phyloP scores from a whole-genome alignment of 257 asterid genomes.

The Nyctanthes arbortristis region DNA sequence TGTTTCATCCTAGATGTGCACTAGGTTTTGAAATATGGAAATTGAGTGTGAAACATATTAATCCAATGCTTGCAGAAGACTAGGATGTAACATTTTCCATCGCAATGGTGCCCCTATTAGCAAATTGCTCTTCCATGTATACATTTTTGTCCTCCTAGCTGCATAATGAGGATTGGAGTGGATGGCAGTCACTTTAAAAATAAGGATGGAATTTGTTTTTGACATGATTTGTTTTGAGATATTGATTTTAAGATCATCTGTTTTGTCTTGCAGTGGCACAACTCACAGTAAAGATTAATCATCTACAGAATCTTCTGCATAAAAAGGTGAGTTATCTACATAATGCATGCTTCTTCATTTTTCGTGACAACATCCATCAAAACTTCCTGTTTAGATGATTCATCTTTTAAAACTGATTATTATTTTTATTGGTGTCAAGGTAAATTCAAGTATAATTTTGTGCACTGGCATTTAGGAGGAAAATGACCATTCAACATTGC shows the following conservation, averaged over 20 bases:
- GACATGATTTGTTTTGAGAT: not conserved
- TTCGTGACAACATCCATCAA: not conserved
- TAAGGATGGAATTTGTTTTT: not conserved
- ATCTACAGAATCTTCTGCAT: conserved; percentile 54
- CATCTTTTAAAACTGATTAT: too few species aligned
- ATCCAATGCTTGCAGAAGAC: not conserved
- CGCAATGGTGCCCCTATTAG: not conserved
- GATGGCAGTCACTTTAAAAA: not conserved
- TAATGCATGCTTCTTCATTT: not conserved
- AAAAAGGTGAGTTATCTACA: conserved; percentile 58
- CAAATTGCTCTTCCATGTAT: not conserved
- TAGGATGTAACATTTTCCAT: not conserved
- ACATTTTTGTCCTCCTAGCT: not conserved
- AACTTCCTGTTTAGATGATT: not conserved
- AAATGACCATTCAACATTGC: too few species aligned
- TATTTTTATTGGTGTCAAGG: too few species aligned
- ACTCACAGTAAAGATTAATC: conserved; percentile 83
- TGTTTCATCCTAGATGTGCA: not conserved
- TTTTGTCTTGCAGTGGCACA: conserved; percentile 65
- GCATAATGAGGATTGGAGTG: not conserved
- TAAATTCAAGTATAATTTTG: too few species aligned
- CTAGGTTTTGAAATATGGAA: not conserved
- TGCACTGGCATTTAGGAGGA: too few species aligned
- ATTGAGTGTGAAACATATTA: not conserved
- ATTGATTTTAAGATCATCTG: conserved; percentile 3